phyloP scores from a whole-genome alignment of 345 rosid genomes.

The Anastatica hierochuntica region DNA sequence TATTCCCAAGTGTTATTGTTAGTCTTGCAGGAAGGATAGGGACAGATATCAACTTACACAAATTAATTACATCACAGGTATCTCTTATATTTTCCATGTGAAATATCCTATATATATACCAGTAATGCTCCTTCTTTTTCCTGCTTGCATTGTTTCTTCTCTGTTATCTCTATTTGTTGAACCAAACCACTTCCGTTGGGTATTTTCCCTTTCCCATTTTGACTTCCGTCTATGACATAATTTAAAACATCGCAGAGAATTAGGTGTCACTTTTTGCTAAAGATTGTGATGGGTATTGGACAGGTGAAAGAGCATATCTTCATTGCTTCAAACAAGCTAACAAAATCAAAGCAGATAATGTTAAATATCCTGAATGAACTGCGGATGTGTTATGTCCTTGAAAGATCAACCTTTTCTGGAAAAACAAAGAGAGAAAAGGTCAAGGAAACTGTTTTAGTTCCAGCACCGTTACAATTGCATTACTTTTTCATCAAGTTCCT shows the following conservation, averaged over 20 bases:
- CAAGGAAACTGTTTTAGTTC: conserved; percentile 32
- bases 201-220: too few relatives aligned
- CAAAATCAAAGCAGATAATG: conserved; percentile 82
- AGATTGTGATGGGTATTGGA: conserved; percentile 13
- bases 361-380: conserved; percentile 79
- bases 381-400: conserved; percentile 57
- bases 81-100: conserved; percentile 1
- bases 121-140: too few relatives aligned
- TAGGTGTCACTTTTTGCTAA: conserved; percentile 3
- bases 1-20: conserved; percentile 62
- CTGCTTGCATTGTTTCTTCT: too few relatives aligned
- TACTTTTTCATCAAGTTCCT: background rate
- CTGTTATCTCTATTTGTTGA: too few relatives aligned
- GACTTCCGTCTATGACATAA: too few relatives aligned
- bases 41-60: conserved; percentile 38
- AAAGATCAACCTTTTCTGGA: conserved; percentile 38
- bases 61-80: conserved; percentile 66
- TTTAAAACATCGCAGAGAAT: conserved; percentile 3
- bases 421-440: conserved; percentile 47
- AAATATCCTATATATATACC: background rate
- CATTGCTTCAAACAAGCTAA: conserved; percentile 52
- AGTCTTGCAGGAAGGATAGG: conserved; percentile 62
- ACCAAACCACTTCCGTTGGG: too few relatives aligned
- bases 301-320: conserved; percentile 80
- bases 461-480: conserved; percentile 3